These are phyloP conservation scores for Paraphaeosphaeria sporulosa DNA, from an alignment of 2,329 filamentous ascomycete species.

Conservation along the genomic window DNA sequence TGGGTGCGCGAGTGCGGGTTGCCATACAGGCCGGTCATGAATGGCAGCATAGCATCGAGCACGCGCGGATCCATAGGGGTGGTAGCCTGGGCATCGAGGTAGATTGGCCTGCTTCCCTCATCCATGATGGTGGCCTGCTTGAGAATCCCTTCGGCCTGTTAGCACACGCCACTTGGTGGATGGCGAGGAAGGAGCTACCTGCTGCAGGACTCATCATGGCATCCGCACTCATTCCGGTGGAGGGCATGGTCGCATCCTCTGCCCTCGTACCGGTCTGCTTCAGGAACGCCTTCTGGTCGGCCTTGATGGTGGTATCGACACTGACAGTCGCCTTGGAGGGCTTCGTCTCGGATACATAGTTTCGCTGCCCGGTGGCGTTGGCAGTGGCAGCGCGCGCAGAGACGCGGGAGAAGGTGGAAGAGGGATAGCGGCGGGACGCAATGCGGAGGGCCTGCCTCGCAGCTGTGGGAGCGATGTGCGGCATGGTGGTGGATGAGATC, in stretches of 20 bases:
- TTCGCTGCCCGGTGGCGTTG: constrained; percentile 57
- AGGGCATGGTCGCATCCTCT: constrained; percentile 66
- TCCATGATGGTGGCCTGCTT: constrained; percentile 94
- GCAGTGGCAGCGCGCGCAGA: constrained; percentile 51
- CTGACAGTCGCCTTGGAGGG: constrained; percentile 81
- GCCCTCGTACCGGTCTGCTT: constrained; percentile 63
- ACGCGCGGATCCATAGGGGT: constrained; percentile 95
- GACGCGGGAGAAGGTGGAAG: constrained; percentile 50
- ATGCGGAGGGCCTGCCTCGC: constrained; percentile 76
- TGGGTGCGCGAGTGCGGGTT: constrained; percentile 98
- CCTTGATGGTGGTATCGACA: constrained; percentile 82
- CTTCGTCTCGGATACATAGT: constrained; percentile 86
- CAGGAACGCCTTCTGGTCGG: constrained; percentile 83
- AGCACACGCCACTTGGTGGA: constrained; percentile 21
- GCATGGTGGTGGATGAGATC: constrained; percentile 48
- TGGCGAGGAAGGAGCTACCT: constrained; percentile 50
- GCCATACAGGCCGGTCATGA: constrained; percentile 89
- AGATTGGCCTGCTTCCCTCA: constrained; percentile 90
- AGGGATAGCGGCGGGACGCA: constrained; percentile 60
- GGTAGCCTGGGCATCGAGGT: constrained; percentile 97
- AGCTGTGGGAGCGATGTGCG: constrained; percentile 66
- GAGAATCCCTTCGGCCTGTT: constrained; percentile 68
- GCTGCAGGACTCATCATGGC: constrained; percentile 83
- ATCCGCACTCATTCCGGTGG: constrained; percentile 65
- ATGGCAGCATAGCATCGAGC: constrained; percentile 95